Evolutionary conservation across 2,329 filamentous ascomycete species (phyloP), one percentile per base, ranked within the genome.

Genomic region (Trichoderma simmonsii): DNA sequence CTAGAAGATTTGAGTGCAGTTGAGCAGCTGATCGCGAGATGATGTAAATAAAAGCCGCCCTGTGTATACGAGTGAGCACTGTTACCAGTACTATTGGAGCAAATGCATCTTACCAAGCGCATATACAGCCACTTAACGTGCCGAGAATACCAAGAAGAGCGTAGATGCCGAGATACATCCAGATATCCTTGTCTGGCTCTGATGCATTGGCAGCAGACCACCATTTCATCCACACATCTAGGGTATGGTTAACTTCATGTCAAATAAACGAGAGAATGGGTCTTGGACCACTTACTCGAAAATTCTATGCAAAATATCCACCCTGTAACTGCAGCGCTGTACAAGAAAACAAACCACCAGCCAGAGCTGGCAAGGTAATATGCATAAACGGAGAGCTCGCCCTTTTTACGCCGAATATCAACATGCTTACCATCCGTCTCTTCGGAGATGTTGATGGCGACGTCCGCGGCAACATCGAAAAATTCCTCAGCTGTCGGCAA

Each of bases 191-290:
- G 34, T 72, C 54, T 11, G 65, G 66, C 34, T 72, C 71, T 28
- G 9, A 14, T 11, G n/a, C 51, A 64, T 72, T 72, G 57, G 71
- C 66, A 28, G 66, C 57, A 7, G 71, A 72, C 71, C 71, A 72
- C 66, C 66, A 72, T n/a, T 72, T 70, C 56, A 72, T 65, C 69
- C 69, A 71, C 18, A 71, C 14, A n/a, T 54, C 69, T 71, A 28
- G 32, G 9, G 15, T 15, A 32, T 12, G 21, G 5, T 39, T 24
- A 39, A 12, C 8, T 24, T 26, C 5, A 28, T 21, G 24, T 24
- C 18, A 9, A 21, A 15, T 6, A 18, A 30, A 43, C 18, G 32
- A 7, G 51, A 32, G 8, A 15, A 48, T 18, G 18, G 14, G 4
- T 9, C n/a, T 32, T 60, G 24, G 6, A 7, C 18, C n/a, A 43